Evolutionary conservation across 495 filamentous ascomycete species (phyloP).

Genomic region (Trichocladium uniseriatum): DNA sequence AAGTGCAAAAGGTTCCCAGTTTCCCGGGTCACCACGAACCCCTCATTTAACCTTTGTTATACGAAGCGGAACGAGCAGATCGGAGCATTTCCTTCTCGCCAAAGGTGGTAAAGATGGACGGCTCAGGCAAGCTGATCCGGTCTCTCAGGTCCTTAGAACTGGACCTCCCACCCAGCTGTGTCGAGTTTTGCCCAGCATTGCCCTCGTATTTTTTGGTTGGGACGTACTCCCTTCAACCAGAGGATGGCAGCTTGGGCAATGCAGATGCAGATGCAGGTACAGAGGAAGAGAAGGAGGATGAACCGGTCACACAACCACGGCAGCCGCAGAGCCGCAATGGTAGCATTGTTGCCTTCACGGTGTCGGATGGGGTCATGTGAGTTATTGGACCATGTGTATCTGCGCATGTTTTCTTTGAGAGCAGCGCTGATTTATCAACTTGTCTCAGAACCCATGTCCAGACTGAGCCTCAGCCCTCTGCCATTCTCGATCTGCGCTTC

Average conservation of each 20-base stretch:
- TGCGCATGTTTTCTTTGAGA: too few relatives aligned
- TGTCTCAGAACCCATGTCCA: slow-evolving; percentile 33
- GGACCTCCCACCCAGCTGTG: slow-evolving; percentile 67
- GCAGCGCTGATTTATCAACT: neutral
- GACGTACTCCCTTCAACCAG: slow-evolving; percentile 68
- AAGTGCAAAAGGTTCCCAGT: neutral
- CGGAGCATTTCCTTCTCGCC: too few relatives aligned
- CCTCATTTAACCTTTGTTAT: neutral
- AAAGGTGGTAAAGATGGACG: neutral
- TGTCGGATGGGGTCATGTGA: slow-evolving; percentile 47
- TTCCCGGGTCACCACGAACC: too few relatives aligned
- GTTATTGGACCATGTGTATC: slow-evolving; percentile 14
- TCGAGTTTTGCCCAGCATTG: slow-evolving; percentile 64
- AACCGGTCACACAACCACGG: slow-evolving; percentile 9
- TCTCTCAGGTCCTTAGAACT: slow-evolving; percentile 38
- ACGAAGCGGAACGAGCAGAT: too few relatives aligned
- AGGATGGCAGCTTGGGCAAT: slow-evolving; percentile 15
- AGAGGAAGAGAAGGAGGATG: slow-evolving; percentile 32
- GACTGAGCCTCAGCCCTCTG: slow-evolving; percentile 50
- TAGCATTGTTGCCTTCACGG: slow-evolving; percentile 56
- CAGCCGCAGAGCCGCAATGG: slow-evolving; percentile 56
- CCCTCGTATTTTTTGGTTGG: slow-evolving; percentile 69
- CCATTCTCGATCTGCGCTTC: slow-evolving; percentile 82
- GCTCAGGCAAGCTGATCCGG: slow-evolving; percentile 11
- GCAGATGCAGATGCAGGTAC: slow-evolving; percentile 21